Evolutionary conservation across 148 eudicot genomes (phyloP).

Genomic region (Limonium bicolor): DNA sequence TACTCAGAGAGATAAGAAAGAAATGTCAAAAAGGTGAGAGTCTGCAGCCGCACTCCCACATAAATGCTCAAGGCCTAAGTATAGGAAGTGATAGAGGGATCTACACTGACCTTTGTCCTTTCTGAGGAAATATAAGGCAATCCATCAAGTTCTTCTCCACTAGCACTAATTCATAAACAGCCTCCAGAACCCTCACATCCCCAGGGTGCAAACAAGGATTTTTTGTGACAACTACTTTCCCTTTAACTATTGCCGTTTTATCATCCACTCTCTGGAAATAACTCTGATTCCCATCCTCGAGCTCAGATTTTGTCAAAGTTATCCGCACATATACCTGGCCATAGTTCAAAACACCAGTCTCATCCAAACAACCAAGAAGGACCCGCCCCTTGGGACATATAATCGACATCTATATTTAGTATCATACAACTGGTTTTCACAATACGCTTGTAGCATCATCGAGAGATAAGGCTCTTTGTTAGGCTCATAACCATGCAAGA

Average conservation of each 20-base stretch:
- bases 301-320: conserved; percentile 51
- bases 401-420: conserved; percentile 69
- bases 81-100: too few relatives aligned
- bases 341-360: conserved; percentile 60
- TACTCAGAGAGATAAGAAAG: too few relatives aligned
- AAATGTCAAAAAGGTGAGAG: background rate
- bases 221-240: conserved; percentile 83
- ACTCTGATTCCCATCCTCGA: conserved; percentile 23
- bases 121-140: conserved; percentile 87
- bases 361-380: conserved; percentile 83
- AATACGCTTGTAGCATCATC: conserved; percentile 75
- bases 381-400: conserved; percentile 68
- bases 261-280: conserved; percentile 54
- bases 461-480: conserved; percentile 68
- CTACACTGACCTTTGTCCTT: conserved; percentile 57
- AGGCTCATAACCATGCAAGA: conserved; percentile 72
- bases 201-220: conserved; percentile 99
- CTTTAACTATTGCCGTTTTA: conserved; percentile 40
- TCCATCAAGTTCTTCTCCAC: conserved; percentile 53
- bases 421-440: conserved; percentile 56
- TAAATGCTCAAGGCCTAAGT: too few relatives aligned
- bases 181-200: conserved; percentile 89
- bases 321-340: conserved; percentile 79
- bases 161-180: conserved; percentile 53
- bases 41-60: too few relatives aligned